A percentile compares a stretch with the other conserved stretches of the same genome.
Conservation (phyloP, 2,329 filamentous ascomycete genomes). For the Xylariaceae sp. region DNA sequence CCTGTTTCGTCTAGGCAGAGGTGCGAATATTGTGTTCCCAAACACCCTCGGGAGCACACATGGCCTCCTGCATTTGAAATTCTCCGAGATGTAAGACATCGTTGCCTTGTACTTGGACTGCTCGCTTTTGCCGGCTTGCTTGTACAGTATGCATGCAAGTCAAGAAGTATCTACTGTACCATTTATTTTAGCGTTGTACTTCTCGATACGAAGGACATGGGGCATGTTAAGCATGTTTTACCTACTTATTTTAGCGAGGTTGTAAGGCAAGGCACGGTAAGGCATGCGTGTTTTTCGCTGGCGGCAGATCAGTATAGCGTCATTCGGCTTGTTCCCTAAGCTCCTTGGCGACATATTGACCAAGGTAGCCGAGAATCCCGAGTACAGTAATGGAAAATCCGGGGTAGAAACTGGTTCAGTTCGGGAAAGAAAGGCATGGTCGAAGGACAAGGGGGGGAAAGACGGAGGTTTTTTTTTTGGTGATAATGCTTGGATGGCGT, state of each 20-base stretch:
- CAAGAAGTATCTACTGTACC: slow-evolving; percentile 20
- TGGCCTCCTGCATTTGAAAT: slow-evolving; percentile 23
- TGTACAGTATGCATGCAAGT: slow-evolving; percentile 11
- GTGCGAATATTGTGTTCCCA: slow-evolving; percentile 7
- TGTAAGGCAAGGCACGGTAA: slow-evolving; percentile 26
- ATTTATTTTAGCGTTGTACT: slow-evolving; percentile 21
- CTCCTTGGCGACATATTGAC: slow-evolving; percentile 19
- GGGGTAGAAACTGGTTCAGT: too few relatives aligned
- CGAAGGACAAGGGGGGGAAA: slow-evolving; percentile 2
- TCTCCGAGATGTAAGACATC: slow-evolving; percentile 23
- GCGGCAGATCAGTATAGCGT: slow-evolving; percentile 24
- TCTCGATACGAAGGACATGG: slow-evolving; percentile 27
- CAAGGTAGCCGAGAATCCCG: slow-evolving; percentile 20
- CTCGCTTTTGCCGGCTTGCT: slow-evolving; percentile 1
- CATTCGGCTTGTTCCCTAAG: slow-evolving; percentile 10
- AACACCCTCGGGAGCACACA: slow-evolving; percentile 19
- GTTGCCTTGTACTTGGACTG: background rate
- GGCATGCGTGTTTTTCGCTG: too few relatives aligned
- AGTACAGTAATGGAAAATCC: slow-evolving; percentile 26
- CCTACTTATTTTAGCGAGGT: slow-evolving; percentile 34
- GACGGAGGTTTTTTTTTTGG: background rate
- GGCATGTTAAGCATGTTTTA: slow-evolving; percentile 13
- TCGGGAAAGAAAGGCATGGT: slow-evolving; percentile 6
- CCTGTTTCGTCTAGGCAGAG: background rate
- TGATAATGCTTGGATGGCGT: slow-evolving; percentile 24